A percentile compares a stretch with the other conserved stretches of the same genome.
Conservation (phyloP, 306 rosid species). For the Quercus glauca region DNA sequence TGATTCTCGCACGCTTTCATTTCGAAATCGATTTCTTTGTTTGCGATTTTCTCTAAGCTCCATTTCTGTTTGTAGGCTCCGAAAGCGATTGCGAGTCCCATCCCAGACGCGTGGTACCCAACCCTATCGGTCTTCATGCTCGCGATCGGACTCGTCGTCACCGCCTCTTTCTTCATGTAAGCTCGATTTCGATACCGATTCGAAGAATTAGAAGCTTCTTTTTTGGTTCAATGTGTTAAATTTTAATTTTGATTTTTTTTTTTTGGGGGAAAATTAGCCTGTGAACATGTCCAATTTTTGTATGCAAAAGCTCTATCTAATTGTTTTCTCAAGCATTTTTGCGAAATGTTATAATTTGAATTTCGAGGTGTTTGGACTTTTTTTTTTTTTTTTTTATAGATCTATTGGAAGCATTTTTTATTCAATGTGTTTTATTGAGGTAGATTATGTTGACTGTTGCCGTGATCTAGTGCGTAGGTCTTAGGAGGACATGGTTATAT, state of each 20-base stretch:
- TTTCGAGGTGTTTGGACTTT: neutral
- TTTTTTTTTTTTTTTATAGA: neutral
- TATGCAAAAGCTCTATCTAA: neutral
- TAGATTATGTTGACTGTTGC: too few relatives aligned
- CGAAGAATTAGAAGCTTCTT: neutral
- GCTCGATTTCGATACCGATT: conserved; percentile 39
- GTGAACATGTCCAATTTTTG: neutral
- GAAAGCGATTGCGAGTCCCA: conserved; percentile 84
- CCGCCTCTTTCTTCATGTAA: conserved; percentile 96
- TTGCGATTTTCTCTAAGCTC: neutral
- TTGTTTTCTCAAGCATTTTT: neutral
- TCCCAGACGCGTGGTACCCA: conserved; percentile 80
- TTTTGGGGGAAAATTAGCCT: neutral
- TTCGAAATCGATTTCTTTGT: neutral
- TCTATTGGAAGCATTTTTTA: neutral
- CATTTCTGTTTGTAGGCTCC: conserved; percentile 47
- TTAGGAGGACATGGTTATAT: too few relatives aligned
- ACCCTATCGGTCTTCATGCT: conserved; percentile 72
- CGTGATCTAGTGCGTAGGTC: too few relatives aligned
- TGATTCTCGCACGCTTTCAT: neutral
- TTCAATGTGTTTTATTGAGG: too few relatives aligned
- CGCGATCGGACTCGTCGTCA: conserved; percentile 74
- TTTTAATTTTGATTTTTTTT: neutral
- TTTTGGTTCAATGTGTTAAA: neutral
- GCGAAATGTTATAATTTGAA: neutral